These are phyloP conservation scores for Alternaria alternata DNA, from an alignment of 2,329 filamentous ascomycete genomes.

Conservation along the genomic window DNA sequence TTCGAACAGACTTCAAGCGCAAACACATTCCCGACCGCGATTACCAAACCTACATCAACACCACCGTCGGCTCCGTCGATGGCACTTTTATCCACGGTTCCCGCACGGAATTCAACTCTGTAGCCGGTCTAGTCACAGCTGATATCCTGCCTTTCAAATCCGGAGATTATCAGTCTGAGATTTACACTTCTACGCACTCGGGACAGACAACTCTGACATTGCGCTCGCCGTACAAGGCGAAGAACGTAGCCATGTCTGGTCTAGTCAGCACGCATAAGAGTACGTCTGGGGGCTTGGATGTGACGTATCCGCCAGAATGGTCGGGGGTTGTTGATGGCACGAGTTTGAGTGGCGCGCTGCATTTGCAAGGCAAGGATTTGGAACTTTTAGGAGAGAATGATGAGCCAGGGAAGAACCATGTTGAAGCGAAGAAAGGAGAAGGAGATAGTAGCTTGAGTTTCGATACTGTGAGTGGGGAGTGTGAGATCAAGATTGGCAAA, in stretches of 20 bases:
- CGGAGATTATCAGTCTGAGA: conserved; percentile 34
- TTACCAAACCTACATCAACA: conserved; percentile 52
- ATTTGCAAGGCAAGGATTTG: conserved; percentile 51
- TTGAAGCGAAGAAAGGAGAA: conserved; percentile 52
- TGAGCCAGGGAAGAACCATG: conserved; percentile 39
- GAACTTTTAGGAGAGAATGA: conserved; percentile 41
- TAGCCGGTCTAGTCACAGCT: conserved; percentile 50
- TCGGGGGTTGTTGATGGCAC: conserved; percentile 50
- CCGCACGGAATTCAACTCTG: conserved; percentile 45
- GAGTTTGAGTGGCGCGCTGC: conserved; percentile 49
- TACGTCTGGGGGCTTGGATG: conserved; percentile 44
- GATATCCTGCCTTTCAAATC: conserved; percentile 49
- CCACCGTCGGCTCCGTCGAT: conserved; percentile 48
- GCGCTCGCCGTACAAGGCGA: conserved; percentile 42
- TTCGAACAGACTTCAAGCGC: conserved; percentile 47
- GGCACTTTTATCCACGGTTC: conserved; percentile 54
- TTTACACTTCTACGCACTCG: conserved; percentile 48
- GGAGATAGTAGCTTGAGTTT: conserved; percentile 47
- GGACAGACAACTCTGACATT: conserved; percentile 48
- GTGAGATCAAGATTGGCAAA: conserved; percentile 45
- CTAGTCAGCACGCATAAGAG: conserved; percentile 49
- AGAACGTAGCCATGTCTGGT: conserved; percentile 33
- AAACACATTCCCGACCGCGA: conserved; percentile 52
- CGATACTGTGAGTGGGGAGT: conserved; percentile 42
- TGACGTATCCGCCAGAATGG: conserved; percentile 55